A percentile compares a stretch with the other conserved stretches of the same genome.
phyloP scores from a whole-genome alignment of 1,284 basidiomycete genomes.

The Cystobasidium sp. region DNA sequence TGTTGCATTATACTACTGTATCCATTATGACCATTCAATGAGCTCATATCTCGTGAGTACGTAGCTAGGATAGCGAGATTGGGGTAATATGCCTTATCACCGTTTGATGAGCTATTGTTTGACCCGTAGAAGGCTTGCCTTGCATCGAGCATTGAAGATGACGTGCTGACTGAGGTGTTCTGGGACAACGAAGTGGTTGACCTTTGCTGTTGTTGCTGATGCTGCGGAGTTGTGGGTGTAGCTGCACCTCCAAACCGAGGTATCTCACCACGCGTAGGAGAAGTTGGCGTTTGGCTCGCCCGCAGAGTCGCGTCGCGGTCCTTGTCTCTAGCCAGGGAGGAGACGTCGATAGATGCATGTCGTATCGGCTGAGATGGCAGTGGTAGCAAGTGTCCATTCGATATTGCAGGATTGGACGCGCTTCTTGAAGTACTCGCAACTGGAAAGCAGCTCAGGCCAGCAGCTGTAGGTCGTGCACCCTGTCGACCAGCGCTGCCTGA shows the following conservation, averaged over 20 bases:
- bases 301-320: constrained; percentile 32
- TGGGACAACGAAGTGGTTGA: constrained; percentile 40
- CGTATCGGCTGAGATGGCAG: constrained; percentile 29
- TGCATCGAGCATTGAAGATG: constrained; percentile 25
- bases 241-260: constrained; percentile 26
- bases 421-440: background rate
- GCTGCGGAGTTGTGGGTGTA: background rate
- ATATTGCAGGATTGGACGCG: background rate
- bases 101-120: background rate
- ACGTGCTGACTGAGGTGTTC: constrained; percentile 33
- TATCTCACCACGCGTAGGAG: constrained; percentile 33
- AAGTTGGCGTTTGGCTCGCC: constrained; percentile 8
- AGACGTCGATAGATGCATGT: constrained; percentile 11
- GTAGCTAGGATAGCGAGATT: constrained; percentile 42
- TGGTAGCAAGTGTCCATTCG: background rate
- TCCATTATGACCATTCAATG: constrained; percentile 1
- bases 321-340: background rate
- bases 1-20: constrained; percentile 58
- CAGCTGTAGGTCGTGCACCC: constrained; percentile 3
- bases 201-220: background rate
- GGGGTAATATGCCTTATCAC: constrained; percentile 27
- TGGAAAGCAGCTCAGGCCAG: constrained; percentile 11
- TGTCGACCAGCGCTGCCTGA: constrained; percentile 8
- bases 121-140: constrained; percentile 27
- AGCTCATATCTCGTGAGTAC: constrained; percentile 30